Conservation (phyloP, 129 eudicot genomes). For the Chrysanthemum lavandulifolium region DNA sequence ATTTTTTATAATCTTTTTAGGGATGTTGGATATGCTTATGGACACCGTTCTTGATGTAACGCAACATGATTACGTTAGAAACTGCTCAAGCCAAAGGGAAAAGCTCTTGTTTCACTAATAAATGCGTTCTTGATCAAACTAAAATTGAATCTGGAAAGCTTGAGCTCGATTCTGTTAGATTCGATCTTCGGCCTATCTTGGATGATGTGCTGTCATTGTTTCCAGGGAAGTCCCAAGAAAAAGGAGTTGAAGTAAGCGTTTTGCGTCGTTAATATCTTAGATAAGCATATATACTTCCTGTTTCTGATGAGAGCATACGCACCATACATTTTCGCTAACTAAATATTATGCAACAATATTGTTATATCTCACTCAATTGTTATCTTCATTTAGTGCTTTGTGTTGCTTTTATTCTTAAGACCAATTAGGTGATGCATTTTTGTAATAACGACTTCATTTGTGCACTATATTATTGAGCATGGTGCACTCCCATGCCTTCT, state of each 20-base stretch:
- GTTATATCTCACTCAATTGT: background rate
- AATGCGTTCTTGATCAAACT: constrained; percentile 97
- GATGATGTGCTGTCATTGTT: constrained; percentile 88
- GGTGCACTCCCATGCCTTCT: constrained; percentile 84
- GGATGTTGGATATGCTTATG: constrained; percentile 94
- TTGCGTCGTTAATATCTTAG: background rate
- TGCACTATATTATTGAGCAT: constrained; percentile 68
- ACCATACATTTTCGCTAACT: no score
- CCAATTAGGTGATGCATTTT: background rate
- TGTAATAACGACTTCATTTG: constrained; percentile 4
- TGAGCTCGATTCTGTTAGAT: constrained; percentile 84
- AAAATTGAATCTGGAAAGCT: constrained; percentile 95
- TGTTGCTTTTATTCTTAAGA: background rate
- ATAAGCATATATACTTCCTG: background rate
- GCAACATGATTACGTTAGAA: constrained; percentile 81
- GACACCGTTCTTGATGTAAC: constrained; percentile 83
- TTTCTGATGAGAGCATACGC: no score
- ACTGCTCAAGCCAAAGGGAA: constrained; percentile 96
- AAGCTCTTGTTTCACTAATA: constrained; percentile 86
- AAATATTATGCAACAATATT: background rate
- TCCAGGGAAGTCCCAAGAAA: constrained; percentile 93
- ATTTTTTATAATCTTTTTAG: constrained; percentile 28
- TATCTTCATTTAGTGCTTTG: constrained; percentile 12
- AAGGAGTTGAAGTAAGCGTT: constrained; percentile 76
- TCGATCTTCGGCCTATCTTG: constrained; percentile 68